Conservation (phyloP, 2,329 filamentous ascomycete genomes). For the Colletotrichum noveboracense region DNA sequence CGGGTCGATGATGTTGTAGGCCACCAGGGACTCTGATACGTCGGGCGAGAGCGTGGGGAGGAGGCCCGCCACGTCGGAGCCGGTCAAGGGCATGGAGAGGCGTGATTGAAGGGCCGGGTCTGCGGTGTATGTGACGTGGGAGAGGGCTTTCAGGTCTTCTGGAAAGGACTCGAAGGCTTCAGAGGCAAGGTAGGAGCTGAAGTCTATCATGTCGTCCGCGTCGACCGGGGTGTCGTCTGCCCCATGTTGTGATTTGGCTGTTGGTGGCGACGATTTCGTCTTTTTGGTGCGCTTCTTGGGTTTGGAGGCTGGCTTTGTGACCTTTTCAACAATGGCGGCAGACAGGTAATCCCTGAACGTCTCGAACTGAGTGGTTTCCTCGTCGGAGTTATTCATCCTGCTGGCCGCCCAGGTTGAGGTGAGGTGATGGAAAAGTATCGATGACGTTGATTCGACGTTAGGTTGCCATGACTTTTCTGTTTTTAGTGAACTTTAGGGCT, state of each 20-base stretch:
- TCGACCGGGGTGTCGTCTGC: slow-evolving; percentile 29
- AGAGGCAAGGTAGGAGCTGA: slow-evolving; percentile 78
- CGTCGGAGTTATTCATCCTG: slow-evolving; percentile 51
- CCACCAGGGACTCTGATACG: slow-evolving; percentile 69
- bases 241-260: neutral
- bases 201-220: slow-evolving; percentile 77
- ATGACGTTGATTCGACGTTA: slow-evolving; percentile 8
- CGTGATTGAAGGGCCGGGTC: slow-evolving; percentile 52
- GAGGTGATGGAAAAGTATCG: neutral
- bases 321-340: slow-evolving; percentile 68
- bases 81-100: slow-evolving; percentile 64
- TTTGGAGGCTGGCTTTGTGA: slow-evolving; percentile 46
- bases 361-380: slow-evolving; percentile 36
- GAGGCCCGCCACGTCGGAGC: slow-evolving; percentile 53
- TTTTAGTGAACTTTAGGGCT: neutral
- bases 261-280: neutral
- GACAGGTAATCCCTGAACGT: slow-evolving; percentile 79
- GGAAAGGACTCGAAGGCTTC: slow-evolving; percentile 74
- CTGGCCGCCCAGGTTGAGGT: neutral
- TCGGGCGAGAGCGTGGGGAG: slow-evolving; percentile 61
- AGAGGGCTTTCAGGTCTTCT: slow-evolving; percentile 61
- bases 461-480: neutral
- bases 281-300: slow-evolving; percentile 51
- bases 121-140: slow-evolving; percentile 61
- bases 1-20: slow-evolving; percentile 67